These are phyloP conservation scores for Diplodia intermedia DNA, from an alignment of 2,329 filamentous ascomycete genomes.

Conservation along the genomic window DNA sequence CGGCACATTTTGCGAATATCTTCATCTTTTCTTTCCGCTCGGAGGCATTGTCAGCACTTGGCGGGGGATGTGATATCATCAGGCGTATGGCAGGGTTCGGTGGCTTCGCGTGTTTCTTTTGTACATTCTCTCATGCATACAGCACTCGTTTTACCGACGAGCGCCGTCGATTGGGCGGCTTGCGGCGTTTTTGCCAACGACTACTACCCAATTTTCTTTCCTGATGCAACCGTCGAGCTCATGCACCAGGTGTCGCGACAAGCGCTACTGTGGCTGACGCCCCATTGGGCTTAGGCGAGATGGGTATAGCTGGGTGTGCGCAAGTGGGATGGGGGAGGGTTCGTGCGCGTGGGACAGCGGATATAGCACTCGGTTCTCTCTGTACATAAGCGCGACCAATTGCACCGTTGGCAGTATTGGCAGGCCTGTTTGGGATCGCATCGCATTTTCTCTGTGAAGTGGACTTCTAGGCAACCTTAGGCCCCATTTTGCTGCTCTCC, in stretches of 20 bases:
- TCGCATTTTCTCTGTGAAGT: constrained; percentile 8
- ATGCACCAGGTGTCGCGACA: constrained; percentile 17
- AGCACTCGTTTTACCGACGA: constrained; percentile 16
- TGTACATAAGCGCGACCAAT: constrained; percentile 8
- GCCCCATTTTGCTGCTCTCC: constrained; percentile 17
- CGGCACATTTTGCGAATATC: constrained; percentile 27
- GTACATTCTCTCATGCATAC: constrained; percentile 2
- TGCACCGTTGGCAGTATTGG: constrained; percentile 19
- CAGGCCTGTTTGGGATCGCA: constrained; percentile 20
- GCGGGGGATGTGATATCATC: constrained; percentile 31
- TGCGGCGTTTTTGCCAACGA: constrained; percentile 14
- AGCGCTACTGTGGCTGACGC: constrained; percentile 21
- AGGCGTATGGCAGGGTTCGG: constrained; percentile 25
- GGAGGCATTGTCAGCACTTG: constrained; percentile 25
- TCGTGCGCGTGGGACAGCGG: background rate
- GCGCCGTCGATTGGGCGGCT: constrained; percentile 12
- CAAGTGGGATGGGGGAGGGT: constrained; percentile 15
- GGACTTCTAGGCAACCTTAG: constrained; percentile 12
- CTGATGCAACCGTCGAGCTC: constrained; percentile 7
- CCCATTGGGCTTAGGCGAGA: constrained; percentile 9
- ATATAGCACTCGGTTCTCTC: constrained; percentile 16
- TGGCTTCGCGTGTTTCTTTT: background rate
- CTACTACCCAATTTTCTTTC: constrained; percentile 7
- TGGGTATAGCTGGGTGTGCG: constrained; percentile 13
- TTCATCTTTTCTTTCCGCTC: constrained; percentile 19